Conservation (phyloP, 2,329 filamentous ascomycete species). For the Tolypocladium inflatum region DNA sequence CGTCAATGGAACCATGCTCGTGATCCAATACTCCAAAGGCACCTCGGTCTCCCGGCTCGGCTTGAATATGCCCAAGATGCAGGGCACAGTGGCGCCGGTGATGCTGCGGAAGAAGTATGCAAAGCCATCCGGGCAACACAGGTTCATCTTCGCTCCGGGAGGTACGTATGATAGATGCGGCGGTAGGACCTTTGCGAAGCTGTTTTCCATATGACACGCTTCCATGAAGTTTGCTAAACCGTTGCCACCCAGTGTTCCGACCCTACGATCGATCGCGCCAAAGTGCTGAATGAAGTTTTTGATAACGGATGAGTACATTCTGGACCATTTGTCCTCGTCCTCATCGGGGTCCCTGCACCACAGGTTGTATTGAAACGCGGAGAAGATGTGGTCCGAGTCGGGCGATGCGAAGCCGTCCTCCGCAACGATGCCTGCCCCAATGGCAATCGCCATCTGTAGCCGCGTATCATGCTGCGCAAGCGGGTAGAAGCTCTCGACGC, state of each 20-base stretch:
- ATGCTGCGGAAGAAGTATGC: neutral
- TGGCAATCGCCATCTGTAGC: neutral
- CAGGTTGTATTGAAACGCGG: neutral
- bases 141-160: neutral
- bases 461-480: neutral
- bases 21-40: neutral
- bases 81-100: neutral
- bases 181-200: neutral
- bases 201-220: neutral
- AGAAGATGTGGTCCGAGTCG: neutral
- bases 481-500: neutral
- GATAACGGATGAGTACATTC: neutral
- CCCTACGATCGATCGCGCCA: neutral
- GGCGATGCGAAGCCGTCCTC: neutral
- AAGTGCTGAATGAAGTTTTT: neutral
- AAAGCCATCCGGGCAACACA: neutral
- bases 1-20: neutral
- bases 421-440: neutral
- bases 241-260: neutral
- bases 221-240: neutral
- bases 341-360: neutral
- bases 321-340: neutral
- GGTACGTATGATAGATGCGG: neutral
- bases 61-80: neutral
- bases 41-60: neutral